Evolutionary conservation across 805 yeast species (phyloP).

Genomic region (Nakazawaea pomicola): DNA sequence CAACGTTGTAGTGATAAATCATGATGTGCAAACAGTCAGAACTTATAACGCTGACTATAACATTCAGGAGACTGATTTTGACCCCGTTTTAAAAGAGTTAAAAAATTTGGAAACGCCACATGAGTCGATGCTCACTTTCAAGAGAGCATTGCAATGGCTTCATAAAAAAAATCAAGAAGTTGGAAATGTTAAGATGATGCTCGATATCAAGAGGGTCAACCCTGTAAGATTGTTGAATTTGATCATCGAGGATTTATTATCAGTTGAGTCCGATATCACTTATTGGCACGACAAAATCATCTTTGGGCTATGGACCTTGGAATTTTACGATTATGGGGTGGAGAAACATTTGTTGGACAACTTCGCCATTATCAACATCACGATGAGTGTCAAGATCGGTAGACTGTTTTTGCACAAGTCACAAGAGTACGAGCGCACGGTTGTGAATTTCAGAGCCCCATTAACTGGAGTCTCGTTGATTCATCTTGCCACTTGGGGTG

Average conservation of each 20-base stretch:
- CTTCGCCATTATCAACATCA: conserved; percentile 26
- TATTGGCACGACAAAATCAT: conserved; percentile 30
- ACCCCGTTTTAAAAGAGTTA: conserved; percentile 22
- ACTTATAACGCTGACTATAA: conserved; percentile 25
- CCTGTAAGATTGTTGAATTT: conserved; percentile 20
- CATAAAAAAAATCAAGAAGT: conserved; percentile 36
- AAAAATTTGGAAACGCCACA: conserved; percentile 26
- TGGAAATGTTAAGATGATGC: conserved; percentile 36
- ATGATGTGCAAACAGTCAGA: conserved; percentile 28
- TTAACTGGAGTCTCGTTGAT: conserved; percentile 7
- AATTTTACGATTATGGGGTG: conserved; percentile 22
- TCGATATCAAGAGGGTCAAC: conserved; percentile 29
- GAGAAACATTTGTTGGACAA: conserved; percentile 16
- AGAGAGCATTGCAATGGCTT: conserved; percentile 27
- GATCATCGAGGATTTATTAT: conserved; percentile 19
- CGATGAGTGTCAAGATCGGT: conserved; percentile 21
- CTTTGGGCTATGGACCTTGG: conserved; percentile 32
- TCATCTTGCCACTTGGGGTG: conserved; percentile 10
- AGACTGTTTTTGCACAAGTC: conserved; percentile 17
- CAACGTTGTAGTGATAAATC: conserved; percentile 27
- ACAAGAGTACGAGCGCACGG: background rate
- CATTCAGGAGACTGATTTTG: conserved; percentile 23
- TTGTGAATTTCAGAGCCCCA: conserved; percentile 1
- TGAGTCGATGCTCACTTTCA: conserved; percentile 26
- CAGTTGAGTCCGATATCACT: conserved; percentile 13